Evolutionary conservation across 1,284 basidiomycete species (phyloP).

Genomic region (Trametes sp.): DNA sequence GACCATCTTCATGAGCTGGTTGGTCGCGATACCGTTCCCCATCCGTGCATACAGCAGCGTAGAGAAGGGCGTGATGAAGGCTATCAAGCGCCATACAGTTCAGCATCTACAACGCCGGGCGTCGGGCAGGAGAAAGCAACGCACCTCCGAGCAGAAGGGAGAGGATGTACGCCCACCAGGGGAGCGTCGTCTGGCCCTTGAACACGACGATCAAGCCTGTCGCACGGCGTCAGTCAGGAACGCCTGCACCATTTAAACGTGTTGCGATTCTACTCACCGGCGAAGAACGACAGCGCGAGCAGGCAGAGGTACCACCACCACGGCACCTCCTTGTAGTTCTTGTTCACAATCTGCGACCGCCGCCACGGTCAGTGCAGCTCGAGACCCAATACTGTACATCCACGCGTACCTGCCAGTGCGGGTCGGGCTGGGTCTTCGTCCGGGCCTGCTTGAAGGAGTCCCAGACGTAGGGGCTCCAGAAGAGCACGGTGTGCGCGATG

Average conservation of each 20-base stretch:
- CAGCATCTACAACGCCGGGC: too few species aligned
- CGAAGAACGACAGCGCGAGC: slow-evolving; percentile 57
- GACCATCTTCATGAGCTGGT: slow-evolving; percentile 73
- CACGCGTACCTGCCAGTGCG: slow-evolving; percentile 58
- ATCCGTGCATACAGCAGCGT: slow-evolving; percentile 55
- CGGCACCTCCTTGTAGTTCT: slow-evolving; percentile 58
- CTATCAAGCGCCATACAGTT: slow-evolving; percentile 23
- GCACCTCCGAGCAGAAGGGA: slow-evolving; percentile 40
- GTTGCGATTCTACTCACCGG: slow-evolving; percentile 46
- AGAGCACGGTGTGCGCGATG: slow-evolving; percentile 65
- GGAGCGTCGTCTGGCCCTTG: slow-evolving; percentile 66
- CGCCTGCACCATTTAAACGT: not conserved
- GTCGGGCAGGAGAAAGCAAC: not conserved
- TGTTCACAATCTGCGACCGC: slow-evolving; percentile 36
- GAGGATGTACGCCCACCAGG: slow-evolving; percentile 68
- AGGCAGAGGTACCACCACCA: slow-evolving; percentile 63
- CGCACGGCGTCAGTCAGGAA: not conserved
- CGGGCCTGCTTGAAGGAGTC: slow-evolving; percentile 59
- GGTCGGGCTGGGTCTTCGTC: slow-evolving; percentile 57
- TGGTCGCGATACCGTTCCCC: slow-evolving; percentile 66
- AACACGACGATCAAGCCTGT: slow-evolving; percentile 63
- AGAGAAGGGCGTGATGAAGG: slow-evolving; percentile 51
- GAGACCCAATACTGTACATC: too few species aligned
- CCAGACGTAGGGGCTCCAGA: slow-evolving; percentile 61
- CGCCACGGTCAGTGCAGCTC: not conserved